Percentiles rank a stretch among this genome's conserved stretches.
phyloP scores from a whole-genome alignment of 768 basidiomycete genomes.

The Candolleomyces aberdarensis region DNA sequence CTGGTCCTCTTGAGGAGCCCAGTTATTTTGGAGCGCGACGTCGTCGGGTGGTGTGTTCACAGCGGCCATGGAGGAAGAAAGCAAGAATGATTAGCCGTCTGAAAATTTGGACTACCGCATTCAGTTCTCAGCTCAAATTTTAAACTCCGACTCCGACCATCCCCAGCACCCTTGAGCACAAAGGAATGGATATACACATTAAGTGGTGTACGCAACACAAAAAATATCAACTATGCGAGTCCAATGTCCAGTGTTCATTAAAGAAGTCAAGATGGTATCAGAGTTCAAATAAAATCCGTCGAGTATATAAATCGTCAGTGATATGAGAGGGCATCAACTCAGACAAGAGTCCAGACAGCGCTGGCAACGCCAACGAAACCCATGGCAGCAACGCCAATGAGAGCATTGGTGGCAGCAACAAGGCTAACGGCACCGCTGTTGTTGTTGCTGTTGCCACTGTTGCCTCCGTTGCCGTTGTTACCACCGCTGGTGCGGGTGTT shows the following conservation, averaged over 20 bases:
- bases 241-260: not conserved
- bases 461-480: slow-evolving; percentile 16
- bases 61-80: slow-evolving; percentile 28
- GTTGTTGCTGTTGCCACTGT: slow-evolving; percentile 21
- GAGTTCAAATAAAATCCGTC: not conserved
- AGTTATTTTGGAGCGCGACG: slow-evolving; percentile 36
- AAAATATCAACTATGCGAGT: not conserved
- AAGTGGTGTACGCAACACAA: not conserved
- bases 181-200: not conserved
- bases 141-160: slow-evolving; percentile 16
- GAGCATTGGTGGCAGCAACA: slow-evolving; percentile 25
- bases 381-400: slow-evolving; percentile 35
- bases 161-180: not conserved
- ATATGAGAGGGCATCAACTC: not conserved
- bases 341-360: slow-evolving; percentile 42
- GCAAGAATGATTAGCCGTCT: not conserved
- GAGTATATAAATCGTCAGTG: not conserved
- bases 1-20: slow-evolving; percentile 51
- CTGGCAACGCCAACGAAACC: slow-evolving; percentile 36
- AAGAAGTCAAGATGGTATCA: not conserved
- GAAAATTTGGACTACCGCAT: slow-evolving; percentile 1
- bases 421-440: slow-evolving; percentile 9
- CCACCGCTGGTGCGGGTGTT: slow-evolving; percentile 17
- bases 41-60: slow-evolving; percentile 28
- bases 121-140: slow-evolving; percentile 1